Base-by-base conservation (phyloP, 148 eudicot genomes). In the Fagopyrum homotropicum region DNA sequence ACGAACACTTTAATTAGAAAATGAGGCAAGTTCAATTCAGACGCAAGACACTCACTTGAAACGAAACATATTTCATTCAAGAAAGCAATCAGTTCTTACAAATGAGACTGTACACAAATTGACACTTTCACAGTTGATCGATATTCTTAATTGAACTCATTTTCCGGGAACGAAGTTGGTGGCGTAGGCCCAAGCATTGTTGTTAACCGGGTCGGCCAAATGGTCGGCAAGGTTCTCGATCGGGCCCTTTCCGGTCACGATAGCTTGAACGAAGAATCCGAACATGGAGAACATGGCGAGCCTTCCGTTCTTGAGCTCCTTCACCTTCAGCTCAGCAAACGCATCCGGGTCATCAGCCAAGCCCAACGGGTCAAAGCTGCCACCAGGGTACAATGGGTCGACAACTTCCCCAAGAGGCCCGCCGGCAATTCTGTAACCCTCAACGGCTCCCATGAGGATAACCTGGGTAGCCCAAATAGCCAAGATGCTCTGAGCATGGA, bases 221-320 rank as follows among this genome's bases (percentile, higher is more conserved):
- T 55, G 60, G 7, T 55, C 60, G 6, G 60, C 22, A 4, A 55
- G 60, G 60, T 55, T n/a, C 60, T 55, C 60, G 22, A 55, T 5
- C 22, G 60, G 60, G 5, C 60, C 60, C 22, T 55, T 55, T 7
- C 60, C 60, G 22, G 22, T 55, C 22, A 55, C 60, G 7, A 55
- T 55, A 4, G 60, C 60, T 2, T 55, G 60, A 0, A 55, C 22
- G 2, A 55, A 55, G 60, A 55, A 55, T 4, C 22, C 60, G 22
- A 55, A 55, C 60, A 55, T n/a, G 60, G 60, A 55, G 60, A 55
- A 55, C 60, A 55, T n/a, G 26, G 60, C 60, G 1, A 55, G 60
- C 60, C 60, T 55, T 6, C 60, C 60, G 22, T 55, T 55, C 60
- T 55, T 55, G 7, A 55, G 40, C 60, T 55, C 60, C 60, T 55